Evolutionary conservation across 2,329 filamentous ascomycete species (phyloP).

Genomic region (Botrytis galanthina): DNA sequence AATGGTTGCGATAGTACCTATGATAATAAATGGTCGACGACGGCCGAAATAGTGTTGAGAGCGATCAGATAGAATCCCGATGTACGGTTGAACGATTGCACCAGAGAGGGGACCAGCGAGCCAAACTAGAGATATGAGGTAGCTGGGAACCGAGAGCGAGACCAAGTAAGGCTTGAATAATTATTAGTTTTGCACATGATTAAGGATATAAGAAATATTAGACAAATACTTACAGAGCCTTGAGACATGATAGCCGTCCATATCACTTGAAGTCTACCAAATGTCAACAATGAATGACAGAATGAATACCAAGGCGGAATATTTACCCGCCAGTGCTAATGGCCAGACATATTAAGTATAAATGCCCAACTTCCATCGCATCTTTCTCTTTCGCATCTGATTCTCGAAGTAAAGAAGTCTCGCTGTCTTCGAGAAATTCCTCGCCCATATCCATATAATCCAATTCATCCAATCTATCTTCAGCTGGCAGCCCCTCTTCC

Average conservation of each 20-base stretch:
- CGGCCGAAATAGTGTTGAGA: conserved; percentile 45
- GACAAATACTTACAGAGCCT: conserved; percentile 18
- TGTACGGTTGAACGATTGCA: conserved; percentile 52
- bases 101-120: conserved; percentile 55
- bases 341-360: conserved; percentile 14
- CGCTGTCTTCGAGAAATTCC: neutral
- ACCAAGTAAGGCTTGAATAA: conserved; percentile 31
- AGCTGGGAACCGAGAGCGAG: conserved; percentile 52
- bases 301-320: neutral
- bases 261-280: conserved; percentile 21
- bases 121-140: conserved; percentile 52
- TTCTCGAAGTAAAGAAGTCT: conserved; percentile 7
- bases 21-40: conserved; percentile 51
- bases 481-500: neutral
- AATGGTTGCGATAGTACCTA: conserved; percentile 49
- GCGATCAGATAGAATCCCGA: conserved; percentile 52
- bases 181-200: conserved; percentile 10
- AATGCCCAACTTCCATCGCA: neutral
- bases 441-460: conserved; percentile 10
- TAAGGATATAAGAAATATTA: neutral
- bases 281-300: neutral
- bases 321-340: conserved; percentile 21
- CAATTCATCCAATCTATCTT: neutral
- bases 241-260: conserved; percentile 23
- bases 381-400: neutral